Percentiles rank a stretch among this genome's conserved stretches.
Conservation (phyloP, 2,329 filamentous ascomycete species). For the Orbilia ellipsospora region DNA sequence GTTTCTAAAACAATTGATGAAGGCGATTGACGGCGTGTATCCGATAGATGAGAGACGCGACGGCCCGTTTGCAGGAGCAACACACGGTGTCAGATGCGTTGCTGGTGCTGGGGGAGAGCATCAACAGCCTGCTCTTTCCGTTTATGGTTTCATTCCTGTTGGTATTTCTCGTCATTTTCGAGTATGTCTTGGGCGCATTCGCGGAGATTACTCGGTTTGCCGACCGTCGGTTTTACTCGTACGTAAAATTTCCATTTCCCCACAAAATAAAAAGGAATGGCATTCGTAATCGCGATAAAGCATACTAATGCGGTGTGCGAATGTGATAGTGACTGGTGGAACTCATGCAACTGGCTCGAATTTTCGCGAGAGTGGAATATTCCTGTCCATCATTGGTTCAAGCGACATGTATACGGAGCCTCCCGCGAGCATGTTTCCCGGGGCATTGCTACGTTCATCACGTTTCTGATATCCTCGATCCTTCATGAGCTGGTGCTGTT, state of each 20-base stretch:
- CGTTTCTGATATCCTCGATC: slow-evolving; percentile 87
- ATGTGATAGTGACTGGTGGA: slow-evolving; percentile 64
- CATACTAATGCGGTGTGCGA: background rate
- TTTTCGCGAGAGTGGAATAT: slow-evolving; percentile 97
- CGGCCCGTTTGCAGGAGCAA: slow-evolving; percentile 66
- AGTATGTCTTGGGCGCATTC: slow-evolving; percentile 93
- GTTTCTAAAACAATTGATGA: background rate
- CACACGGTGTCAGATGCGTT: slow-evolving; percentile 72
- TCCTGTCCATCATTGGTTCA: slow-evolving; percentile 95
- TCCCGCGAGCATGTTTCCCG: slow-evolving; percentile 80
- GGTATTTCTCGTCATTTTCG: slow-evolving; percentile 97
- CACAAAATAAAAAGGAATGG: background rate
- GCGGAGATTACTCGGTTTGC: slow-evolving; percentile 94
- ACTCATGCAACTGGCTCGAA: slow-evolving; percentile 89
- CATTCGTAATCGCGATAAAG: background rate
- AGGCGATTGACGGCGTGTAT: background rate
- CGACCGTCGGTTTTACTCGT: slow-evolving; percentile 90
- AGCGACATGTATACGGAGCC: slow-evolving; percentile 91
- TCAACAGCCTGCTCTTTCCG: slow-evolving; percentile 90
- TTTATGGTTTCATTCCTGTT: slow-evolving; percentile 87
- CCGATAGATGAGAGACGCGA: slow-evolving; percentile 60
- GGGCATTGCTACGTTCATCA: slow-evolving; percentile 82
- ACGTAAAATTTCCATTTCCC: slow-evolving; percentile 63
- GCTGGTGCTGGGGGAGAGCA: slow-evolving; percentile 86
- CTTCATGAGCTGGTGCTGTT: slow-evolving; percentile 97